Evolutionary conservation across 768 basidiomycete species (phyloP).

Genomic region (Phanerochaete carnosa): DNA sequence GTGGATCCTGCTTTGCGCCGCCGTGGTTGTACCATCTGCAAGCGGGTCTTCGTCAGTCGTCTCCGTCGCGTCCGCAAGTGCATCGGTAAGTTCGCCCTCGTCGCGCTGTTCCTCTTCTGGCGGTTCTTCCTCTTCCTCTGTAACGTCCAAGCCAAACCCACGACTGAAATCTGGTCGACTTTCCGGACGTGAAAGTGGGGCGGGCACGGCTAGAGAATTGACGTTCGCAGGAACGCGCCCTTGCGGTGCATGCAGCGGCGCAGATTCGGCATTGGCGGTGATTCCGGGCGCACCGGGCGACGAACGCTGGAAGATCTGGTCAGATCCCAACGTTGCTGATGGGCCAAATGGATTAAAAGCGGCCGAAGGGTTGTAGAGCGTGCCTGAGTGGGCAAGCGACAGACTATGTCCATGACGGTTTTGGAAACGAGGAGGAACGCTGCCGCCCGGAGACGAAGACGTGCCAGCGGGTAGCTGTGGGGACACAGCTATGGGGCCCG

Average conservation of each 20-base stretch:
- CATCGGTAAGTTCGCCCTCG: slow-evolving; percentile 22
- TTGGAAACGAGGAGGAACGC: slow-evolving; percentile 36
- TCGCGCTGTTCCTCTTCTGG: slow-evolving; percentile 39
- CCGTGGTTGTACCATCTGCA: slow-evolving; percentile 43
- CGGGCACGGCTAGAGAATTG: slow-evolving; percentile 43
- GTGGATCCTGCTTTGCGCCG: slow-evolving; percentile 50
- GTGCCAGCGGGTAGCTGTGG: slow-evolving; percentile 59
- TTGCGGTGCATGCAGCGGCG: slow-evolving; percentile 50
- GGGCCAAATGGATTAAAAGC: slow-evolving; percentile 68
- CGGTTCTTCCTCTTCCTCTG: slow-evolving; percentile 73
- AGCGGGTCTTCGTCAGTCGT: slow-evolving; percentile 17
- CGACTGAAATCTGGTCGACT: slow-evolving; percentile 70
- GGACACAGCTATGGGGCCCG: slow-evolving; percentile 57
- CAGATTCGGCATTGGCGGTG: slow-evolving; percentile 21
- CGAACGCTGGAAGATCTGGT: slow-evolving; percentile 33
- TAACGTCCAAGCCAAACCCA: slow-evolving; percentile 79
- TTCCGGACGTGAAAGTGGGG: slow-evolving; percentile 43
- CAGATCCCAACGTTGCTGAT: slow-evolving; percentile 50
- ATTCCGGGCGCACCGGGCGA: slow-evolving; percentile 25
- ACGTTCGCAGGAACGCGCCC: slow-evolving; percentile 47
- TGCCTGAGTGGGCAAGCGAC: slow-evolving; percentile 63
- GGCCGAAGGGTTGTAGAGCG: slow-evolving; percentile 37
- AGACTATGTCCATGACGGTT: slow-evolving; percentile 70
- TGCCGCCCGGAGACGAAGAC: slow-evolving; percentile 48
- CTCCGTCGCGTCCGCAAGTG: background rate